phyloP scores from a whole-genome alignment of 805 yeast species.

The Suhomyces vadensis region DNA sequence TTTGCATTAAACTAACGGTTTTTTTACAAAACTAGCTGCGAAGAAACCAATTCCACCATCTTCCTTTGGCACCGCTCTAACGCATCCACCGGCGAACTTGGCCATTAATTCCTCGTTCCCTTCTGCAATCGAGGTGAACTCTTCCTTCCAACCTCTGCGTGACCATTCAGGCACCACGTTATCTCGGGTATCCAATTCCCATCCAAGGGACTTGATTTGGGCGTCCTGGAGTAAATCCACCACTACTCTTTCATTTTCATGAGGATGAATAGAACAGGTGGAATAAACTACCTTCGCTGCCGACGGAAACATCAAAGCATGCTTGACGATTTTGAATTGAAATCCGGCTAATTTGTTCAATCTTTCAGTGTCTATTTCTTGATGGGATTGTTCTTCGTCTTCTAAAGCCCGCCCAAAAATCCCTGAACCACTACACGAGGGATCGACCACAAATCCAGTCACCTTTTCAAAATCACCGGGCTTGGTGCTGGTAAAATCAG shows the following conservation, averaged over 20 bases:
- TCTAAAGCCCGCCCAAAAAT: conserved; percentile 86
- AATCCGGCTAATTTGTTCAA: conserved; percentile 76
- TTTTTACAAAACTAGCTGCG: conserved; percentile 81
- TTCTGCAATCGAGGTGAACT: conserved; percentile 52
- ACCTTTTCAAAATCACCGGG: conserved; percentile 64
- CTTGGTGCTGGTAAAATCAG: conserved; percentile 64
- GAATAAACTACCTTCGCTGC: conserved; percentile 85
- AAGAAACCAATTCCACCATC: conserved; percentile 99
- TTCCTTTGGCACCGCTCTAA: conserved; percentile 77
- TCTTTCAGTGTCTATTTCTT: conserved; percentile 54
- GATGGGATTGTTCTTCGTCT: conserved; percentile 52
- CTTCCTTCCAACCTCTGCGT: conserved; percentile 75
- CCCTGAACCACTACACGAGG: conserved; percentile 97
- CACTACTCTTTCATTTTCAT: conserved; percentile 93
- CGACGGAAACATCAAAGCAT: conserved; percentile 79
- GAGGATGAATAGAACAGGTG: conserved; percentile 92
- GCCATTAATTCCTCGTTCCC: conserved; percentile 42
- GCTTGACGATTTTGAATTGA: conserved; percentile 85
- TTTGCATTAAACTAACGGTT: too few relatives aligned
- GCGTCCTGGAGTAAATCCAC: conserved; percentile 69
- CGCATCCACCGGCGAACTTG: conserved; percentile 76
- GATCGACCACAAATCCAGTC: conserved; percentile 87
- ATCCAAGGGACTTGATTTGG: conserved; percentile 64
- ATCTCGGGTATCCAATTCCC: conserved; percentile 64
- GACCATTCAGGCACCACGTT: conserved; percentile 84